These are phyloP conservation scores for Bruguiera sexangula DNA, from an alignment of 345 rosid genomes.

Conservation along the genomic window DNA sequence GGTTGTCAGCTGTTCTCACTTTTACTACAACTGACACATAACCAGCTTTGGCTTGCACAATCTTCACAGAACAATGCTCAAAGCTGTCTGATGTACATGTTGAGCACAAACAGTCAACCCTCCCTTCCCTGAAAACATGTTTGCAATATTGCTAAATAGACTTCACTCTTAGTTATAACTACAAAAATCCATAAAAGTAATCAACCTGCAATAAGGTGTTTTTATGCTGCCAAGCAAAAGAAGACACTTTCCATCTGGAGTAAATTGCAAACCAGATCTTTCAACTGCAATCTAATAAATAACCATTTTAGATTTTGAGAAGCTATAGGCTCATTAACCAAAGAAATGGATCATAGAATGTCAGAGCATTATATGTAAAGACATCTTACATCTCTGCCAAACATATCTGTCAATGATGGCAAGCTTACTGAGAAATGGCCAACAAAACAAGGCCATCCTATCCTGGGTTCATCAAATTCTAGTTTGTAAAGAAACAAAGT, in stretches of 20 bases:
- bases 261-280: slow-evolving; percentile 51
- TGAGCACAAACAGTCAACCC: slow-evolving; percentile 64
- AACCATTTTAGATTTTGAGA: slow-evolving; percentile 9
- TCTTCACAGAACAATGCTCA: slow-evolving; percentile 52
- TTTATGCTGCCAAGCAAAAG: slow-evolving; percentile 55
- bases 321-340: background rate
- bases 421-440: slow-evolving; percentile 54
- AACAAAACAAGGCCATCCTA: slow-evolving; percentile 67
- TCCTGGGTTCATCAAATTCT: slow-evolving; percentile 39
- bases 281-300: slow-evolving; percentile 53
- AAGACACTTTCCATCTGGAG: slow-evolving; percentile 69
- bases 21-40: slow-evolving; percentile 62
- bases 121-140: slow-evolving; percentile 53
- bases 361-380: slow-evolving; percentile 5
- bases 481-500: slow-evolving; percentile 66
- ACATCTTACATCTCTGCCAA: slow-evolving; percentile 42
- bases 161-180: background rate
- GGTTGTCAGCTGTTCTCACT: slow-evolving; percentile 47
- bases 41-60: slow-evolving; percentile 63
- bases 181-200: slow-evolving; percentile 12
- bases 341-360: slow-evolving; percentile 7
- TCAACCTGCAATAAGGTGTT: slow-evolving; percentile 85
- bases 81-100: slow-evolving; percentile 53
- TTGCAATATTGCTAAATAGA: slow-evolving; percentile 13
- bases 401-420: slow-evolving; percentile 43